Evolutionary conservation across 805 yeast genomes (phyloP).

Genomic region (Sugiyamaella boreocaroliniensis): DNA sequence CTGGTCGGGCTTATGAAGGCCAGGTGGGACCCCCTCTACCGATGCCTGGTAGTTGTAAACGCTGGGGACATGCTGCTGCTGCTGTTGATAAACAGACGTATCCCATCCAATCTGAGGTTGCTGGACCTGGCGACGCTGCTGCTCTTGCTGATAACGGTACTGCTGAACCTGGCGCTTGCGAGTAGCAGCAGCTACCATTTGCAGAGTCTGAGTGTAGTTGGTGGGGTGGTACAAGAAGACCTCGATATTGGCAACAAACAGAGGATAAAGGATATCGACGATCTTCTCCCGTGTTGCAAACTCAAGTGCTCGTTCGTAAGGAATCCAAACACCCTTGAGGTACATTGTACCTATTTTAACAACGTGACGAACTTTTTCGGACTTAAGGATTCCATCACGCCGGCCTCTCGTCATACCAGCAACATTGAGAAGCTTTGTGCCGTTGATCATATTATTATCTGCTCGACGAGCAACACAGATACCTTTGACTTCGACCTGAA

Average conservation of each 20-base stretch:
- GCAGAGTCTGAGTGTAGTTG: constrained; percentile 30
- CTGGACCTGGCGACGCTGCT: constrained; percentile 6
- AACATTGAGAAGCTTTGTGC: constrained; percentile 75
- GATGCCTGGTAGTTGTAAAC: neutral
- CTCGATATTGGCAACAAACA: constrained; percentile 57
- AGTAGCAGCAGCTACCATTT: constrained; percentile 30
- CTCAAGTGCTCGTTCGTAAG: constrained; percentile 73
- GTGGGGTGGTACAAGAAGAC: constrained; percentile 30
- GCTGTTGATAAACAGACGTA: constrained; percentile 4
- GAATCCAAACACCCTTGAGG: constrained; percentile 87
- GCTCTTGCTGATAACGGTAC: constrained; percentile 13
- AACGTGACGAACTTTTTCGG: constrained; percentile 71
- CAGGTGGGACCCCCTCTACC: neutral
- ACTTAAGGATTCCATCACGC: constrained; percentile 78
- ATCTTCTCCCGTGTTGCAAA: constrained; percentile 77
- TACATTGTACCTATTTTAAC: constrained; percentile 86
- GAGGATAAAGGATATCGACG: constrained; percentile 59
- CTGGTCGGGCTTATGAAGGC: neutral
- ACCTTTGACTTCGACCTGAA: constrained; percentile 77
- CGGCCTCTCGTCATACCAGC: constrained; percentile 85
- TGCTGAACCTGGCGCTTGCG: constrained; percentile 22
- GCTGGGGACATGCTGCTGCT: constrained; percentile 5
- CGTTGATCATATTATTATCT: constrained; percentile 84
- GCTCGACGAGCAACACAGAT: constrained; percentile 77
- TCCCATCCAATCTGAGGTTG: neutral